Percentiles rank a stretch among this genome's conserved stretches.
phyloP scores from a whole-genome alignment of 164 flowering plant species.

The Magnolia officinalis region DNA sequence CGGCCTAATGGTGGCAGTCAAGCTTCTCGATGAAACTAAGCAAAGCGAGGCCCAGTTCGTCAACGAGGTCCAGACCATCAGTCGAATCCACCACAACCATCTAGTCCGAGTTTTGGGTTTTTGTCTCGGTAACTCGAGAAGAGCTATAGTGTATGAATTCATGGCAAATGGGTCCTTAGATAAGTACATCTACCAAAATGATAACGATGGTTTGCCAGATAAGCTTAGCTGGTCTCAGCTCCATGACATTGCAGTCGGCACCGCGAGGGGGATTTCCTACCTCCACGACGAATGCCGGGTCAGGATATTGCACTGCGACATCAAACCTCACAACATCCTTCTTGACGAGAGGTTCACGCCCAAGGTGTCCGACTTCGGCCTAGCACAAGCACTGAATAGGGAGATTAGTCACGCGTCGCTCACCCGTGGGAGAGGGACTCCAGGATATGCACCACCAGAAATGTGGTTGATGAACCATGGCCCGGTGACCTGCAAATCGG shows the following conservation, averaged over 20 bases:
- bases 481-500: constrained; percentile 2
- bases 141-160: constrained; percentile 1
- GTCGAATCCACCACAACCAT: constrained; percentile 10
- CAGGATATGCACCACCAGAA: not conserved
- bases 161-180: constrained; percentile 2
- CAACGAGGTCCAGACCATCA: constrained; percentile 7
- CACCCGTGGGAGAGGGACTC: constrained; percentile 2
- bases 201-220: not conserved
- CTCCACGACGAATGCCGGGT: constrained; percentile 10
- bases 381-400: not conserved
- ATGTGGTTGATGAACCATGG: constrained; percentile 1
- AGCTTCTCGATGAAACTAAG: not conserved
- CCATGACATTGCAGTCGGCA: constrained; percentile 13
- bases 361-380: constrained; percentile 11
- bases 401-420: not conserved
- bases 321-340: constrained; percentile 13
- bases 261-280: constrained; percentile 12
- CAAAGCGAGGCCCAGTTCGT: constrained; percentile 12
- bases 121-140: not conserved
- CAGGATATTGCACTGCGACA: constrained; percentile 11
- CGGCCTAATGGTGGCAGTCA: not conserved
- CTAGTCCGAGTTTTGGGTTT: constrained; percentile 9
- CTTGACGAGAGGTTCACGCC: not conserved
- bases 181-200: not conserved
- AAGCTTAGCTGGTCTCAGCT: constrained; percentile 5